Evolutionary conservation across 805 yeast genomes (phyloP), one percentile per base, ranked within the genome.

Genomic region (Wickerhamiella domercqiae): DNA sequence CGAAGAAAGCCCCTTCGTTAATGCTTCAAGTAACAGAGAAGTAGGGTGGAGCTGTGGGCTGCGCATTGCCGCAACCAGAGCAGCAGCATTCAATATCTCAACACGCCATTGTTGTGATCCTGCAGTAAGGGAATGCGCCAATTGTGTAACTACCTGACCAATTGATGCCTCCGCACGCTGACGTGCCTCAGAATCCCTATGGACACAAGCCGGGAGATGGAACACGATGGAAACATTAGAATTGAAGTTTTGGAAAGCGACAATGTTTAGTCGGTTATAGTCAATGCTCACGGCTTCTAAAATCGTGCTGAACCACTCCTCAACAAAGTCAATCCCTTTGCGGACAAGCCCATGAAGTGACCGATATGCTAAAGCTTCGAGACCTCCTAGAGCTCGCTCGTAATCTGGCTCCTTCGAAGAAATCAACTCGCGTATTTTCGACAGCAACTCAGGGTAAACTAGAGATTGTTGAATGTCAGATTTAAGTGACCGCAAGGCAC

Each of bases 401-500:
- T 59, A 61, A 32, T 75, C 75, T 11, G 65, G 57, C 1, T 55
- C 49, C 2, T 65, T 59, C 6, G 61, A 60, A 18, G 83, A 56
- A 2, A 80, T 59, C 14, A 57, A 50, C 7, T 63, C 63, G 21
- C 11, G 21, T 14, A 21, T 13, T 15, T n/a, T 15, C 7, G 33
- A 5, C 11, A 30, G 33, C 33, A 30, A 17, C 5, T 5, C 5
- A 9, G 33, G 33, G 2, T 77, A 53, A 26, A 82, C 67, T 2
- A 67, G 52, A 15, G 68, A 63, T 42, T 78, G 75, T 29, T 29
- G 33, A 6, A 30, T 21, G 14, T 83, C 68, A 0, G 81, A 80
- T 45, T 74, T 66, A 3, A 87, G 60, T 40, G 78, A 71, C 47
- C 73, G 77, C 66, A 80, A 70, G 1, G 80, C 72, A 21, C 77